phyloP scores from a whole-genome alignment of 805 yeast genomes.

The Candida yuanshanica region DNA sequence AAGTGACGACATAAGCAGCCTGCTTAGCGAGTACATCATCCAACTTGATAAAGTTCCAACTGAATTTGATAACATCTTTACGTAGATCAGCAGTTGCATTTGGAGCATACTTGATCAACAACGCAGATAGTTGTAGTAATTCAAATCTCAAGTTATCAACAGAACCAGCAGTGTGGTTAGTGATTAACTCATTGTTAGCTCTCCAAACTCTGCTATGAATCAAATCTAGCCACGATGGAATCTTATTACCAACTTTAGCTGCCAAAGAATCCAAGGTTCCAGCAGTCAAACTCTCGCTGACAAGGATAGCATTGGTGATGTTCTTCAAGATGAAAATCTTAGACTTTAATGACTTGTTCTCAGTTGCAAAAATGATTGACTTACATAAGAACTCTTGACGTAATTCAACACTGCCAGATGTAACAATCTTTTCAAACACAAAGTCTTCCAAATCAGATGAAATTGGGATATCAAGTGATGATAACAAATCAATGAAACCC shows the following conservation, averaged over 20 bases:
- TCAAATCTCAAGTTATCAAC: conserved; percentile 73
- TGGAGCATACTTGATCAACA: conserved; percentile 67
- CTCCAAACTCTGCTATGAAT: conserved; percentile 72
- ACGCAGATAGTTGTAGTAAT: conserved; percentile 73
- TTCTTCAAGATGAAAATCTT: conserved; percentile 57
- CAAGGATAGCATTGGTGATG: conserved; percentile 59
- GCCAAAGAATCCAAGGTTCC: conserved; percentile 46
- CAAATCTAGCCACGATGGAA: conserved; percentile 57
- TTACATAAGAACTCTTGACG: conserved; percentile 48
- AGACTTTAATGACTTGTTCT: conserved; percentile 43
- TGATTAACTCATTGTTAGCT: conserved; percentile 45
- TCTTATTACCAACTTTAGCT: conserved; percentile 25
- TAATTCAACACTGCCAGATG: conserved; percentile 37
- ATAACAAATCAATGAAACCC: conserved; percentile 37
- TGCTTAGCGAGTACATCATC: conserved; percentile 89
- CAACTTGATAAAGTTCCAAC: conserved; percentile 87
- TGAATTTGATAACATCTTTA: conserved; percentile 85
- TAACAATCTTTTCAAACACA: conserved; percentile 51
- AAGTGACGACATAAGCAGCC: conserved; percentile 84
- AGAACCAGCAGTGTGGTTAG: conserved; percentile 55
- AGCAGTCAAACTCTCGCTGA: conserved; percentile 49
- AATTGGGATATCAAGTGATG: conserved; percentile 40
- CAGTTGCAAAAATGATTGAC: conserved; percentile 45
- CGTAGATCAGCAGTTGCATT: conserved; percentile 50
- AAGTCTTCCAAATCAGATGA: conserved; percentile 48